A percentile compares a stretch with the other conserved stretches of the same genome.
Conservation (phyloP, 2,329 filamentous ascomycete genomes). For the Verticillium nubilum region DNA sequence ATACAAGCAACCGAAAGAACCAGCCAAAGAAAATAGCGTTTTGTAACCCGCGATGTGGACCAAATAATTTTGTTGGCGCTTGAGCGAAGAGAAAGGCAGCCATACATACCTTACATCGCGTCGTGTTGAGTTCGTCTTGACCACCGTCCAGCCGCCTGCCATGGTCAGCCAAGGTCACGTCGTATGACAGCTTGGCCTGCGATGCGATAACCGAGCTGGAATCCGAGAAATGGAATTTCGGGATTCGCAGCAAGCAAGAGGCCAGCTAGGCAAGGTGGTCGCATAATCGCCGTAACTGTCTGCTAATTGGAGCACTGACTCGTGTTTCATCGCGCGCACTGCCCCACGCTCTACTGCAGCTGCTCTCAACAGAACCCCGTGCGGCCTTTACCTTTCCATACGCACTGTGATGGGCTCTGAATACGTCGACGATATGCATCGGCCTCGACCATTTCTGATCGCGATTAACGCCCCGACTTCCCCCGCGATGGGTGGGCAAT, state of each 20-base stretch:
- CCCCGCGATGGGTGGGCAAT: neutral
- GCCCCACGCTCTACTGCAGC: neutral
- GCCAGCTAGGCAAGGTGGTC: neutral
- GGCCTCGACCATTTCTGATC: neutral
- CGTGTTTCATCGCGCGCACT: neutral
- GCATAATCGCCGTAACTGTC: neutral
- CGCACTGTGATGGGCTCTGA: neutral
- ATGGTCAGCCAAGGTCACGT: neutral
- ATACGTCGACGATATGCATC: neutral
- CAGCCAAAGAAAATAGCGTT: neutral
- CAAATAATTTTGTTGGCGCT: too few relatives aligned
- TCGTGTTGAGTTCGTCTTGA: too few relatives aligned
- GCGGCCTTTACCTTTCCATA: neutral
- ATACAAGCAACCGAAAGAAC: neutral
- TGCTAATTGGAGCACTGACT: neutral
- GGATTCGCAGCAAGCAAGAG: neutral
- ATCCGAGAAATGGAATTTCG: neutral
- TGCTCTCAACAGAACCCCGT: neutral
- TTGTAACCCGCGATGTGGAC: neutral
- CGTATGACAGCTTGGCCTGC: neutral
- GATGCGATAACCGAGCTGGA: neutral
- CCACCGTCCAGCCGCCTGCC: neutral
- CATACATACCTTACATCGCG: too few relatives aligned
- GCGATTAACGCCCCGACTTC: neutral
- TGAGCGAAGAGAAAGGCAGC: too few relatives aligned